phyloP scores from a whole-genome alignment of 768 basidiomycete genomes.

The Psilocybe tampanensis region DNA sequence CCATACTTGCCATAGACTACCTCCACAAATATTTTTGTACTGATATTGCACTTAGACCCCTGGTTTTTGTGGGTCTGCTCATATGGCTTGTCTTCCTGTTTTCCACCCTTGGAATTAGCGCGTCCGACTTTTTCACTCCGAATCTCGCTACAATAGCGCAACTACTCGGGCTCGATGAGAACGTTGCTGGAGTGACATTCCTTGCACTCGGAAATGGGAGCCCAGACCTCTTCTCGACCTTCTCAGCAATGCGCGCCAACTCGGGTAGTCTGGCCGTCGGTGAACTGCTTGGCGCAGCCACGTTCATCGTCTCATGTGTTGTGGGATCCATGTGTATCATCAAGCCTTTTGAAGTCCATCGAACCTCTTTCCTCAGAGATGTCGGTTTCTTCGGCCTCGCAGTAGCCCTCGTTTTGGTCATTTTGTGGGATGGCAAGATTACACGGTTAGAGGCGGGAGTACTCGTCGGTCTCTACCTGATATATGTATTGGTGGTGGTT shows the following conservation, averaged over 20 bases:
- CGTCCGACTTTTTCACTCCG: conserved; percentile 97
- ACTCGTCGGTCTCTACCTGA: conserved; percentile 72
- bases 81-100: conserved; percentile 92
- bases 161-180: conserved; percentile 86
- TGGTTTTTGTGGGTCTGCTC: conserved; percentile 63
- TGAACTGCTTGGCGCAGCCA: conserved; percentile 92
- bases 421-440: conserved; percentile 78
- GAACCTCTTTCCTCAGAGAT: conserved; percentile 85
- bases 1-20: conserved; percentile 73
- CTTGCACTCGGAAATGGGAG: conserved; percentile 97
- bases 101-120: conserved; percentile 92
- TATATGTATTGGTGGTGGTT: conserved; percentile 80
- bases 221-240: conserved; percentile 95
- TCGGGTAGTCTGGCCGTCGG: conserved; percentile 93
- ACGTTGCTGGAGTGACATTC: conserved; percentile 95
- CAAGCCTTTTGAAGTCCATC: conserved; percentile 87
- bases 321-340: conserved; percentile 98
- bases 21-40: conserved; percentile 74
- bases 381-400: conserved; percentile 93
- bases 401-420: conserved; percentile 71
- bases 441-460: conserved; percentile 68
- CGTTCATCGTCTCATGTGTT: conserved; percentile 95
- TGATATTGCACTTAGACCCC: conserved; percentile 51
- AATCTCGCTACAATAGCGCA: conserved; percentile 91
- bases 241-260: conserved; percentile 84